Evolutionary conservation across 2,329 filamentous ascomycete genomes (phyloP).

Genomic region (Cladophialophora bantiana): DNA sequence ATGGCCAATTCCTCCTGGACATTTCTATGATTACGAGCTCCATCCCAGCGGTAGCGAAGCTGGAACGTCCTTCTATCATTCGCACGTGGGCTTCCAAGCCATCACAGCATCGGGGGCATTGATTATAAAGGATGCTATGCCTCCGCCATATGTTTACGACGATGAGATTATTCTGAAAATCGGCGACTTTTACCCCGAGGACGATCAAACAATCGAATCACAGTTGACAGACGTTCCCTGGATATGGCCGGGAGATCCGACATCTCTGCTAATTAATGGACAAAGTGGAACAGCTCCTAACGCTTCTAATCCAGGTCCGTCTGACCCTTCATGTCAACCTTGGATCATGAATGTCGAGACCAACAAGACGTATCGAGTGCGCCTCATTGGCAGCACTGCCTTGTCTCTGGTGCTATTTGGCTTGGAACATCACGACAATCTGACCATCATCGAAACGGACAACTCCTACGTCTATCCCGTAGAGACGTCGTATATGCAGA

Average conservation of each 20-base stretch:
- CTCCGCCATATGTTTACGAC: constrained; percentile 66
- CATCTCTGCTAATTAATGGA: constrained; percentile 66
- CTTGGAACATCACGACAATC: constrained; percentile 63
- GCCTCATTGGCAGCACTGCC: constrained; percentile 65
- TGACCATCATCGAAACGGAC: constrained; percentile 69
- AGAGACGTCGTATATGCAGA: constrained; percentile 59
- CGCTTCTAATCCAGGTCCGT: constrained; percentile 39
- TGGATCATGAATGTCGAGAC: constrained; percentile 66
- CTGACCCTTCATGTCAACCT: constrained; percentile 47
- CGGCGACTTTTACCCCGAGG: constrained; percentile 64
- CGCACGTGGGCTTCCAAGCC: constrained; percentile 69
- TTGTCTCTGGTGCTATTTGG: constrained; percentile 63
- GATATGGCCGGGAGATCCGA: constrained; percentile 65
- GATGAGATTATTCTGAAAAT: constrained; percentile 65
- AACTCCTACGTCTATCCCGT: constrained; percentile 46
- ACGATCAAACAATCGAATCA: constrained; percentile 59
- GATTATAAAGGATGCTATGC: constrained; percentile 61
- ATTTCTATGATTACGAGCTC: constrained; percentile 74
- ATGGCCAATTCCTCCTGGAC: constrained; percentile 68
- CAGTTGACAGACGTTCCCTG: constrained; percentile 61
- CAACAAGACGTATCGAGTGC: constrained; percentile 66
- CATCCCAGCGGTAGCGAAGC: constrained; percentile 60
- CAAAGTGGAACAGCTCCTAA: constrained; percentile 55
- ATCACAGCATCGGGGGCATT: constrained; percentile 64
- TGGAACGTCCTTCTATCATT: constrained; percentile 74